Base-by-base conservation (phyloP, 352 stramenopile species). In the Aphanomyces stellatus region DNA sequence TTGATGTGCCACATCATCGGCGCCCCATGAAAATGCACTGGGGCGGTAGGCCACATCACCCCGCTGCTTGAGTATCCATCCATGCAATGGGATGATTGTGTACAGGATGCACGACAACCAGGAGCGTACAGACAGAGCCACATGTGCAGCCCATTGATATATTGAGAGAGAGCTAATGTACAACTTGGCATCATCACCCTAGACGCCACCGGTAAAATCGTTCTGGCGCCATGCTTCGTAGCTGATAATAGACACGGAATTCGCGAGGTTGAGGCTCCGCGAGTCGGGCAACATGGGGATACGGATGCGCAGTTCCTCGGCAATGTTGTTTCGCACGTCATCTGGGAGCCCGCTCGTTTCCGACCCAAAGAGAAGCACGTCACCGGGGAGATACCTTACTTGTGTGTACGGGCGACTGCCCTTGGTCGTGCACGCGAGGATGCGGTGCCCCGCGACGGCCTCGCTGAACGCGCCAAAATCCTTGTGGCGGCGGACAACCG, bases 221-320 rank as follows among this genome's bases (percentile, higher is more conserved):
- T 64, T 24, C 34, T 64, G 55, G 17, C 55, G 55, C 55, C 55
- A 64, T 19, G 55, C 55, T 64, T 64, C 55, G 55, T 64, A 64
- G 28, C 55, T 64, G 5, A 64, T 64, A n/a, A 64, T 64, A 13
- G 55, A 64, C 6, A 64, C 55, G 1, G 55, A 64, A 24, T 64
- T 64, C 11, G 55, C 55, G 3, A 64, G 37, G 37, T 64, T 64
- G 17, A 64, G 35, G 35, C 55, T 64, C 13, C 55, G 33, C 34
- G 55, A 24, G n/a, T 31, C 55, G 0, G 55, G 17, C 33, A 64
- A 25, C 55, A 64, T 64, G 19, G 55, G 55, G 34, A 64, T 64
- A 0, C 55, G 55, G 51, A 64, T 64, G 25, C 55, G 55, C 10
- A 37, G 55, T 24, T 64, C 55, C 22, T 24, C 35, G 3, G 55